Percentiles rank a stretch among this genome's conserved stretches.
phyloP scores from a whole-genome alignment of 768 basidiomycete species.

The Lactarius pseudohatsudake region DNA sequence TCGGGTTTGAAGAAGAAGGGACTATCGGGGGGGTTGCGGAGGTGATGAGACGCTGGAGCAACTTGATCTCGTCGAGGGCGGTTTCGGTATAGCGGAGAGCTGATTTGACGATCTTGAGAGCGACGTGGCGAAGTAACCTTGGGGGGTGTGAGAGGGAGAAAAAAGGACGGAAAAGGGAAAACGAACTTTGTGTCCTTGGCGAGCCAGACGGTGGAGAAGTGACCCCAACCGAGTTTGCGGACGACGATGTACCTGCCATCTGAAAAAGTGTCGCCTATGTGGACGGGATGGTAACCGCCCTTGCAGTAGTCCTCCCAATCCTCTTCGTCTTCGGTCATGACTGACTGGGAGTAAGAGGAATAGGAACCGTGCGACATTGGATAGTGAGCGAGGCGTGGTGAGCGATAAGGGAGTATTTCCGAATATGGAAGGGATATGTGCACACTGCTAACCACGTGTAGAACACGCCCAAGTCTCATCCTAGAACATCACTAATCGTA shows the following conservation, averaged over 20 bases:
- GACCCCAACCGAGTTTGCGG: constrained; percentile 94
- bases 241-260: constrained; percentile 88
- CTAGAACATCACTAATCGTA: constrained; percentile 17
- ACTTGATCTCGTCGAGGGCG: constrained; percentile 97
- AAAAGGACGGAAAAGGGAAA: not conserved
- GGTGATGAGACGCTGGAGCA: constrained; percentile 91
- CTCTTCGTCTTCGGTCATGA: constrained; percentile 91
- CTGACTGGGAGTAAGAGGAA: constrained; percentile 70
- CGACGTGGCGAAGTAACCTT: constrained; percentile 95
- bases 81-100: constrained; percentile 97
- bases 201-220: constrained; percentile 93
- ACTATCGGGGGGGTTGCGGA: constrained; percentile 60
- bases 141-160: not conserved
- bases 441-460: constrained; percentile 14
- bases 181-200: constrained; percentile 77
- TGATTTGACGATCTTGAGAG: constrained; percentile 98
- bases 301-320: constrained; percentile 82
- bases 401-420: not conserved
- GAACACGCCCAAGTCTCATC: constrained; percentile 12
- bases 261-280: constrained; percentile 89
- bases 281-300: constrained; percentile 88
- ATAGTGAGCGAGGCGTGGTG: constrained; percentile 12
- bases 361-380: constrained; percentile 71
- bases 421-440: not conserved
- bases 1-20: constrained; percentile 49